Evolutionary conservation across 2,329 filamentous ascomycete genomes (phyloP).

Genomic region (Cytospora piceicola): DNA sequence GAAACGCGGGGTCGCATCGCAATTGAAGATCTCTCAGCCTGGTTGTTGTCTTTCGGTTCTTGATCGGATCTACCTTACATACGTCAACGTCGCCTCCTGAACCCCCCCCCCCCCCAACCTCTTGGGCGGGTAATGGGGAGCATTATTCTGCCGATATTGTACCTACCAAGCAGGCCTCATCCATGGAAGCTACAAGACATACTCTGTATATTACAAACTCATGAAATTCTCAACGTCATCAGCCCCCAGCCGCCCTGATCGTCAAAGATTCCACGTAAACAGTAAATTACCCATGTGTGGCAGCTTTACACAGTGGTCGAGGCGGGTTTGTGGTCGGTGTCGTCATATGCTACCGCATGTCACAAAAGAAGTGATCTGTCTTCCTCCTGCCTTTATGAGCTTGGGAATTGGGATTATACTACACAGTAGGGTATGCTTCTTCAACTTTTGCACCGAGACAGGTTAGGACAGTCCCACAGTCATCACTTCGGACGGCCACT

Average conservation of each 20-base stretch:
- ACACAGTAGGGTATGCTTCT: not conserved
- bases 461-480: not conserved
- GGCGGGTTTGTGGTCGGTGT: not conserved
- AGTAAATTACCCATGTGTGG: not conserved
- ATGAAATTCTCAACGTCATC: not conserved
- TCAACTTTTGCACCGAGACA: not conserved
- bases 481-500: not conserved
- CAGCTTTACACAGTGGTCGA: not conserved
- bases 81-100: no score
- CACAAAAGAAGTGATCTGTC: not conserved
- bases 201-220: not conserved
- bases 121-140: not conserved
- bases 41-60: not conserved
- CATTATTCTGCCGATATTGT: not conserved
- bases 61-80: not conserved
- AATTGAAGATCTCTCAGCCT: not conserved
- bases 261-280: not conserved
- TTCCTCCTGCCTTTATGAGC: not conserved
- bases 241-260: not conserved
- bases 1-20: not conserved
- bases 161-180: not conserved
- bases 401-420: not conserved
- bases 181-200: not conserved
- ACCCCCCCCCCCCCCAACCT: no score
- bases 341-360: slow-evolving; percentile 3